Conservation (phyloP, 2,329 filamentous ascomycete species). For the Ophiostoma pallidulum region DNA sequence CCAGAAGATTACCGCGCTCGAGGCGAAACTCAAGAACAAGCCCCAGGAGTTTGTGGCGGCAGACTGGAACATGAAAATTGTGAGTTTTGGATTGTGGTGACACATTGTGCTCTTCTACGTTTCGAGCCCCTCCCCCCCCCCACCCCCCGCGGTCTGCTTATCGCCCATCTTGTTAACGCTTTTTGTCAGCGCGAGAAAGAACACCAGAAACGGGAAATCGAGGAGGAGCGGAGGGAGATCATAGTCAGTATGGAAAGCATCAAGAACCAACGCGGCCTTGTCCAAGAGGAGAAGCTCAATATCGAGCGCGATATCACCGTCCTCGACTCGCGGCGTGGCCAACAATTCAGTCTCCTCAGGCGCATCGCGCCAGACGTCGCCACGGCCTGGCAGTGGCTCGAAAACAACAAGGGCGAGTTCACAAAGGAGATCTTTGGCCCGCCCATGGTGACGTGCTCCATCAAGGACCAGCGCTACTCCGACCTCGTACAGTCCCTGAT, state of each 20-base stretch:
- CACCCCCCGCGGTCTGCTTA: not conserved
- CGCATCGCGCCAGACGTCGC: conserved; percentile 57
- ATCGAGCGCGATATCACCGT: conserved; percentile 30
- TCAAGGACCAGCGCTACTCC: conserved; percentile 61
- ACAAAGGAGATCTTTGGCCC: conserved; percentile 72
- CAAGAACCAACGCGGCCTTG: conserved; percentile 1
- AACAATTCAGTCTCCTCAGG: not conserved
- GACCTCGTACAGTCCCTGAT: conserved; percentile 45
- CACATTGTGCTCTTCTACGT: too few relatives aligned
- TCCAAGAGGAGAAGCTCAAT: conserved; percentile 14
- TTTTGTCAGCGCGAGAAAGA: conserved; percentile 48
- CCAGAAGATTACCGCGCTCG: conserved; percentile 51
- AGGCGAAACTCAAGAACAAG: conserved; percentile 51
- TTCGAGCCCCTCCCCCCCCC: too few relatives aligned
- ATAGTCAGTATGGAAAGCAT: conserved; percentile 14
- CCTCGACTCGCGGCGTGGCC: conserved; percentile 52
- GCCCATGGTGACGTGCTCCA: conserved; percentile 67
- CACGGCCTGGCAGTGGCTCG: conserved; percentile 72
- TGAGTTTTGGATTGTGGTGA: too few relatives aligned
- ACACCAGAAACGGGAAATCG: conserved; percentile 43
- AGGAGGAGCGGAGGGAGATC: conserved; percentile 31
- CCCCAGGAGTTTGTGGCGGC: conserved; percentile 59
- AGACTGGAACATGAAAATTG: conserved; percentile 64
- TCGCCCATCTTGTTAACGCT: not conserved
- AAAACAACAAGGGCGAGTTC: conserved; percentile 59